Base-by-base conservation (phyloP, 2,329 filamentous ascomycete species). In the Talaromyces marneffei region DNA sequence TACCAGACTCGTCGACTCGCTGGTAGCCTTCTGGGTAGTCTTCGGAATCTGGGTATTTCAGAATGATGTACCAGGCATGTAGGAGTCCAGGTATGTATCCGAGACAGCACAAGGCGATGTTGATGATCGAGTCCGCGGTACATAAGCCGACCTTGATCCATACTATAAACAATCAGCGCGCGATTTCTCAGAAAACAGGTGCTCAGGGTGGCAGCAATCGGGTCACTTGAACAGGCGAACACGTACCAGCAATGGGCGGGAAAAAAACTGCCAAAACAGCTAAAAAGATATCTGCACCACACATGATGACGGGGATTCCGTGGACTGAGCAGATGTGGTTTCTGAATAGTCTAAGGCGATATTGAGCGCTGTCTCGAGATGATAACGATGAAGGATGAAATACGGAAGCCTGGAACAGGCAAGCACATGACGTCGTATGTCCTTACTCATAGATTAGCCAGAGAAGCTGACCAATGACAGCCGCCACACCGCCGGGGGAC, bases 51-150 rank as follows among this genome's bases (percentile, higher is more conserved):
- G 94, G 94, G 75, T 88, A 90, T 72, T 90, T 89, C 70, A 90
- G 85, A 77, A 99, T 97, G 77, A 97, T 96, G 83, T 97, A 99
- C 93, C 94, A 97, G 65, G 92, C 86, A 79, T 99, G 94, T 2
- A 99, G 80, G 55, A 97, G 88, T 64, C 93, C 93, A 20, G 93
- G 93, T 63, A 97, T 77, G 72, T 83, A 91, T 69, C 88, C 90
- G 23, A 93, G 85, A 59, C 85, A 74, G 76, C 89, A 94, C 70
- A 97, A 91, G 52, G 92, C 88, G 75, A 97, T 87, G 80, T 99
- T 99, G 81, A 99, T 96, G 70, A 97, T 71, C 8, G 90, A 93
- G 79, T 97, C 94, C 61, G 88, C 91, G 65, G 87, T 90, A 82
- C 94, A 99, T 78, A 99, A 82, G 66, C 94, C 94, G 70, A 89